phyloP scores from a whole-genome alignment of 139 green algal species.

The Auxenochlorella pyrenoidosa region DNA sequence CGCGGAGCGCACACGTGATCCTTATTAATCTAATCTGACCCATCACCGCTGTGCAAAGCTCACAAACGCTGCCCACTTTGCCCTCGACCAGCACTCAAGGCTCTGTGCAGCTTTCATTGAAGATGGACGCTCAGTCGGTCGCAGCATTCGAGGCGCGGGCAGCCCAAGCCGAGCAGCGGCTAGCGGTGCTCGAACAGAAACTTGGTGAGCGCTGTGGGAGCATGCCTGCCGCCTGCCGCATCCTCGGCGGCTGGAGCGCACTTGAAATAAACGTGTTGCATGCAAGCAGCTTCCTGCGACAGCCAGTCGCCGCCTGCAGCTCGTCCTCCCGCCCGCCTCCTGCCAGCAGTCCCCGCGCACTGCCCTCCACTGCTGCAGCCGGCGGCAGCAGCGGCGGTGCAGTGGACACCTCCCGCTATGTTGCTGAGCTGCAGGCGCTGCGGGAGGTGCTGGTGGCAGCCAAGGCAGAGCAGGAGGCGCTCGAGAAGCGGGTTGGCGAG shows the following conservation, averaged over 20 bases:
- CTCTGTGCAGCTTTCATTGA: not conserved
- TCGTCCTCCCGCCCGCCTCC: not conserved
- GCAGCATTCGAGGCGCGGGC: slow-evolving; percentile 39
- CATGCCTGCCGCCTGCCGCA: too few species aligned
- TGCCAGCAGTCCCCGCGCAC: too few species aligned
- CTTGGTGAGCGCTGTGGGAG: not conserved
- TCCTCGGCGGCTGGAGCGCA: too few species aligned
- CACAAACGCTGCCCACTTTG: too few species aligned
- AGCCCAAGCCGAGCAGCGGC: slow-evolving; percentile 33
- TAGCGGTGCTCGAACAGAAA: slow-evolving; percentile 38
- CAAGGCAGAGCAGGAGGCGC: slow-evolving; percentile 37
- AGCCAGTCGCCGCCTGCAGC: not conserved
- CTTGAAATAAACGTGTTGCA: not conserved
- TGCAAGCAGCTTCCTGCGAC: not conserved
- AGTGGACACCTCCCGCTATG: slow-evolving; percentile 29
- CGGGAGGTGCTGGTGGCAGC: slow-evolving; percentile 36
- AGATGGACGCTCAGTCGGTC: slow-evolving; percentile 31
- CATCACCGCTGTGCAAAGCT: not conserved
- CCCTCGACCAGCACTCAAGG: not conserved
- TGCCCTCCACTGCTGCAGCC: not conserved
- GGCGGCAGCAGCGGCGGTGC: not conserved
- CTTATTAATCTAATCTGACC: too few species aligned
- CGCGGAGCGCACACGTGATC: too few species aligned
- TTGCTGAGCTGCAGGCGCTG: slow-evolving; percentile 38
- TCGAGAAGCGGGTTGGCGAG: slow-evolving; percentile 29